These are phyloP conservation scores for Aspergillus sp. DNA, from an alignment of 2,329 filamentous ascomycete genomes.

Conservation along the genomic window DNA sequence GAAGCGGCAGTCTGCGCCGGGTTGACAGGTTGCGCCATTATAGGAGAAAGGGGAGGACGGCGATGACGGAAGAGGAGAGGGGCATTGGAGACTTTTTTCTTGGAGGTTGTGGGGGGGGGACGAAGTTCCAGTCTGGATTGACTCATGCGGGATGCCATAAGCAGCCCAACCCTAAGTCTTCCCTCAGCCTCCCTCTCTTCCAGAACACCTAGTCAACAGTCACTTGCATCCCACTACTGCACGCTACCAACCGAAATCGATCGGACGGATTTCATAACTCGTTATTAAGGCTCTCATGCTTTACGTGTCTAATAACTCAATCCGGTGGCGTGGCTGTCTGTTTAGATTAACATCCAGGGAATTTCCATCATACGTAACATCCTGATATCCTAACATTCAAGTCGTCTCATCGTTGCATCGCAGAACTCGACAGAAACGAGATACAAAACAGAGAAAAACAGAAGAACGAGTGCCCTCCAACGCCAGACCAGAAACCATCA, in stretches of 20 bases:
- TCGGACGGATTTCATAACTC: too few species aligned
- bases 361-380: too few species aligned
- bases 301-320: too few species aligned
- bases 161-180: background rate
- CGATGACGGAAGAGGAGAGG: slow-evolving; percentile 20
- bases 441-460: background rate
- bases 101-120: background rate
- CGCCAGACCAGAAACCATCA: background rate
- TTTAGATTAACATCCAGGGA: too few species aligned
- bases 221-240: background rate
- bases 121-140: background rate
- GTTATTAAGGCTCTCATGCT: too few species aligned
- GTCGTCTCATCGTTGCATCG: background rate
- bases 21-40: slow-evolving; percentile 27
- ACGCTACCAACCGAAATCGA: too few species aligned
- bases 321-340: too few species aligned
- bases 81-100: slow-evolving; percentile 20
- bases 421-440: background rate
- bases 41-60: slow-evolving; percentile 18
- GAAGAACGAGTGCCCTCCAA: background rate
- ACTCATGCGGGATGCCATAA: background rate
- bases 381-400: too few species aligned
- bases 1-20: slow-evolving; percentile 17
- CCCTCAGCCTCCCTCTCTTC: background rate
- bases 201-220: background rate